phyloP scores from a whole-genome alignment of 164 flowering plant species.

The Sedum album region DNA sequence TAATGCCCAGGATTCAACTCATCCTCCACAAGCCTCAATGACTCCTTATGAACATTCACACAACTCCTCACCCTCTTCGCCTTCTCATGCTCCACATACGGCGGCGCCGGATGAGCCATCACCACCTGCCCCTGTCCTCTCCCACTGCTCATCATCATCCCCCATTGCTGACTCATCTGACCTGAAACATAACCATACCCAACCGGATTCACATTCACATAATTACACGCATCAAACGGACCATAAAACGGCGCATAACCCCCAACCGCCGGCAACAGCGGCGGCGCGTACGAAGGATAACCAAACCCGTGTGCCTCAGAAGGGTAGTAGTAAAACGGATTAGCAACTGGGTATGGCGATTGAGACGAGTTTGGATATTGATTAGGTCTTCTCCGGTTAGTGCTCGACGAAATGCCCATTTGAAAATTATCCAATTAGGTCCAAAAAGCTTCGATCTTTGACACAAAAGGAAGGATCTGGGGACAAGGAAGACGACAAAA shows the following conservation, averaged over 20 bases:
- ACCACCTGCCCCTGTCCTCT: neutral
- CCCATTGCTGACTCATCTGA: neutral
- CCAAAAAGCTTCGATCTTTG: neutral
- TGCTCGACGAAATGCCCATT: neutral
- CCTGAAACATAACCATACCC: neutral
- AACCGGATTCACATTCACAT: neutral
- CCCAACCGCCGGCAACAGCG: constrained; percentile 6
- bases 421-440: neutral
- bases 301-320: neutral
- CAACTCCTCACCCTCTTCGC: constrained; percentile 71
- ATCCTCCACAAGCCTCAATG: constrained; percentile 55
- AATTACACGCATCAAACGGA: neutral
- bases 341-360: neutral
- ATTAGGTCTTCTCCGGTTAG: neutral
- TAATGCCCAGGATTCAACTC: constrained; percentile 52
- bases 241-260: neutral
- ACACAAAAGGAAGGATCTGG: neutral
- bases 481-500: neutral
- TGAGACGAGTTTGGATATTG: neutral
- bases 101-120: constrained; percentile 28
- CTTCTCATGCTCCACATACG: constrained; percentile 56
- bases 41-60: constrained; percentile 78
- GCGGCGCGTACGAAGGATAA: neutral
- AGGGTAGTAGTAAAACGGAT: neutral
- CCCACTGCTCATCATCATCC: neutral